Percentiles rank a stretch among this genome's conserved stretches.
phyloP scores from a whole-genome alignment of 2,329 filamentous ascomycete genomes.

The Fusarium chaquense region DNA sequence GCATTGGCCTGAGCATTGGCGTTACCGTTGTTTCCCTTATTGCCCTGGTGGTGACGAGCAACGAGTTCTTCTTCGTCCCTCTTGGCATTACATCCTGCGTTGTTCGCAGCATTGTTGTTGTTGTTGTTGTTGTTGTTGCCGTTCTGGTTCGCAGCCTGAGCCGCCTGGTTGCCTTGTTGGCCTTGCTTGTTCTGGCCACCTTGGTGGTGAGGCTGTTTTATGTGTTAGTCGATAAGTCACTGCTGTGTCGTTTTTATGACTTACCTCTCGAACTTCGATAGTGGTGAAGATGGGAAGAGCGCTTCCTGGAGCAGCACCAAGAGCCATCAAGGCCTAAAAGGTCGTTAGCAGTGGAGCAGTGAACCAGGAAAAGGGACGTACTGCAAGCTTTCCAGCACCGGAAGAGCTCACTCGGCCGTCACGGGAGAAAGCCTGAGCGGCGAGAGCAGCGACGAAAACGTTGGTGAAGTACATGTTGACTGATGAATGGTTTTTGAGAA shows the following conservation, averaged over 20 bases:
- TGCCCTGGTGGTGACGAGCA: conserved; percentile 18
- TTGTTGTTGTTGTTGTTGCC: background rate
- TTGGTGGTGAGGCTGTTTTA: conserved; percentile 15
- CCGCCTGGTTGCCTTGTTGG: background rate
- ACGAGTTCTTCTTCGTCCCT: conserved; percentile 7
- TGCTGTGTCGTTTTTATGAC: accelerated
- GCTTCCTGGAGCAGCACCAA: conserved; percentile 20
- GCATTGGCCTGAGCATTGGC: background rate
- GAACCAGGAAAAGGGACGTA: accelerated
- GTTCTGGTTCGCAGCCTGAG: conserved; percentile 8
- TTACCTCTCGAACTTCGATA: conserved; percentile 12
- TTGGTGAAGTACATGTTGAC: conserved; percentile 34
- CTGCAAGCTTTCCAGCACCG: conserved; percentile 7
- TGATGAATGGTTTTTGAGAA: background rate
- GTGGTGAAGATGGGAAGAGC: conserved; percentile 20
- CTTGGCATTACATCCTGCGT: conserved; percentile 19
- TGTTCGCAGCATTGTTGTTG: background rate
- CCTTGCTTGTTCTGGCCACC: conserved; percentile 2
- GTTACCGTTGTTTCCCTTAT: conserved; percentile 8
- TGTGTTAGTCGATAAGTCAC: background rate
- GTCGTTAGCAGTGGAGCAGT: background rate
- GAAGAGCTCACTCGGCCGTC: background rate
- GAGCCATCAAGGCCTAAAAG: conserved; percentile 21
- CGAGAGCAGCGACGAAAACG: conserved; percentile 19
- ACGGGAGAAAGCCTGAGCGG: conserved; percentile 26